Percentiles rank a stretch among this genome's conserved stretches.
Evolutionary conservation across 352 stramenopile species (phyloP).

Genomic region (Phytophthora sansomeana): DNA sequence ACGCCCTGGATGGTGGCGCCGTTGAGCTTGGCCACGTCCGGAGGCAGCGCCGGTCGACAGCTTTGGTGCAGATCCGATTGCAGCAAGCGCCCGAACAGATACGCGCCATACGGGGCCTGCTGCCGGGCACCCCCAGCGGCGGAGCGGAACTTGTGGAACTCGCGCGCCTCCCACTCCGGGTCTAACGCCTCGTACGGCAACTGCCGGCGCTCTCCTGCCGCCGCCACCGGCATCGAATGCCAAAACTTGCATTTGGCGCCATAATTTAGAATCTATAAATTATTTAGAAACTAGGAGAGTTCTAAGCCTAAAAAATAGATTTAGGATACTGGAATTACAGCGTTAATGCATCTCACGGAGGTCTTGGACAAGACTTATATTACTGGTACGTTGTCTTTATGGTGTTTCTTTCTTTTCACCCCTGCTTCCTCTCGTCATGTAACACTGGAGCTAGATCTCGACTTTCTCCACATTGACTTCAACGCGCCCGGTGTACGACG

Average conservation of each 20-base stretch:
- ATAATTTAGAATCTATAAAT: constrained; percentile 1
- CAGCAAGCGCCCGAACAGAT: constrained; percentile 69
- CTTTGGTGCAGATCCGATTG: constrained; percentile 74
- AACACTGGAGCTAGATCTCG: constrained; percentile 23
- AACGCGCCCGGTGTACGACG: constrained; percentile 47
- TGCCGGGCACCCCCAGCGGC: constrained; percentile 20
- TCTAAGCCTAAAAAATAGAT: too few species aligned
- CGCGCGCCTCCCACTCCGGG: constrained; percentile 59
- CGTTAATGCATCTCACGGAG: too few species aligned
- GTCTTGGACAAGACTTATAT: too few species aligned
- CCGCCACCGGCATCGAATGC: constrained; percentile 5
- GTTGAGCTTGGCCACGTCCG: constrained; percentile 55
- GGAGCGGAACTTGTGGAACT: constrained; percentile 49
- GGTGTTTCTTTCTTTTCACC: too few species aligned
- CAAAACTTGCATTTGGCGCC: constrained; percentile 2
- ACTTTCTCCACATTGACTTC: constrained; percentile 32
- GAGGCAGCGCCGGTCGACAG: constrained; percentile 66
- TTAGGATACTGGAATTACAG: too few species aligned
- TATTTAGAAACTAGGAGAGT: too few species aligned
- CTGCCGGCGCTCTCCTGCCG: constrained; percentile 24
- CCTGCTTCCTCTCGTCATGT: neutral
- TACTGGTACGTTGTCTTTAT: too few species aligned
- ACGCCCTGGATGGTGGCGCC: constrained; percentile 64
- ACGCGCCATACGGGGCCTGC: constrained; percentile 46
- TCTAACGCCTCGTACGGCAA: constrained; percentile 72